Base-by-base conservation (phyloP, 75 land plant species). In the Cryptomeria japonica region DNA sequence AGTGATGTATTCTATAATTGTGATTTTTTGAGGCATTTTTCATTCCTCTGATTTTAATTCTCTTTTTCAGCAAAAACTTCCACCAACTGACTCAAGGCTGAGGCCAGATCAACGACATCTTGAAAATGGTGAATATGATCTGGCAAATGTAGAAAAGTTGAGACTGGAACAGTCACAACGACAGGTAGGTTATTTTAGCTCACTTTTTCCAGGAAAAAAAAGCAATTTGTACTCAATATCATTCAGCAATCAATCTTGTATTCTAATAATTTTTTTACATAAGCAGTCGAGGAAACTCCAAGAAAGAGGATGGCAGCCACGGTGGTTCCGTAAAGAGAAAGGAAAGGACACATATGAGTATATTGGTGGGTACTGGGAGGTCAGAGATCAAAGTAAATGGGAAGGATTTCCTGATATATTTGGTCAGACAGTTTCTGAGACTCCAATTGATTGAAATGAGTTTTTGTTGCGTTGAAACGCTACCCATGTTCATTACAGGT, bases 101-200 rank as follows among this genome's bases (percentile, higher is more conserved):
- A 91, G 99, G 85, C 99, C 99, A 58, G 99, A 98, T 88, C 99
- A 98, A 88, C 89, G 96, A 84, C 93, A 96, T 88, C 87, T 98
- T n/a, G 99, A 98, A 90, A 95, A 96, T 91, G 99, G 99, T 55
- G 99, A 98, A 89, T 98, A 97, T 93, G 98, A 98, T 86, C 84
- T 94, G 86, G 99, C 99, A 70, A 98, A 98, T 93, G 88, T 90
- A 58, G 99, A 97, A 89, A 98, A 98, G 89, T 89, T 98, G 44
- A 92, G 99, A 85, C 94, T 98, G 31, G 99, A 98, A 82, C 95
- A 95, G 87, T 93, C 92, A 42, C 99, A 97, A 86, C 90, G 99
- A 87, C 97, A 94, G 95, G 99, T 97, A 85, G 56, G 28, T 46
- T 82, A 82, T 82, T 82, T 82, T 5, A 82, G 31, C 46, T 82